These are phyloP conservation scores for Exobasidium cylindrosporum DNA, from an alignment of 1,284 basidiomycete species.

Conservation along the genomic window DNA sequence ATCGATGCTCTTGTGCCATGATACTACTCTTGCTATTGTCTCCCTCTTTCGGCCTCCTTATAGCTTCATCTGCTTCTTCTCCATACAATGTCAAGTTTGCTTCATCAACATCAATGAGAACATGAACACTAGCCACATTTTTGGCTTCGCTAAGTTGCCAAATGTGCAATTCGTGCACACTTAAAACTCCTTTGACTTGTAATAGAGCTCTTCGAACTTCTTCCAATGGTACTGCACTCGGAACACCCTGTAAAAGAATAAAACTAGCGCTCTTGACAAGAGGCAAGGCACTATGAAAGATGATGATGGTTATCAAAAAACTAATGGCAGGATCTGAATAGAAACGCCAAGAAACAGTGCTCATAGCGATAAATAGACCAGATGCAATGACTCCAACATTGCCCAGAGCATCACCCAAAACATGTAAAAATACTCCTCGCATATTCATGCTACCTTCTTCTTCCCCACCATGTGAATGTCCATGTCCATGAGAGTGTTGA, in stretches of 20 bases:
- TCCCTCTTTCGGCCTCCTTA: neutral
- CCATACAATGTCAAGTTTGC: slow-evolving; percentile 13
- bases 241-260: slow-evolving; percentile 95
- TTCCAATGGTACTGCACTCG: slow-evolving; percentile 81
- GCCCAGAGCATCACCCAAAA: slow-evolving; percentile 87
- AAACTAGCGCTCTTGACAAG: slow-evolving; percentile 90
- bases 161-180: slow-evolving; percentile 83
- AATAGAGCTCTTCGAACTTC: slow-evolving; percentile 77
- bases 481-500: slow-evolving; percentile 48
- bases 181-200: slow-evolving; percentile 78
- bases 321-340: slow-evolving; percentile 94
- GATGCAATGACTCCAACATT: slow-evolving; percentile 96
- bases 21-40: neutral
- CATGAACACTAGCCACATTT: slow-evolving; percentile 92
- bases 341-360: slow-evolving; percentile 58
- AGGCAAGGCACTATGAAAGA: slow-evolving; percentile 91
- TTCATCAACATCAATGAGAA: slow-evolving; percentile 67
- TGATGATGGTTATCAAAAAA: slow-evolving; percentile 91
- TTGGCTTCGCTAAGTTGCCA: slow-evolving; percentile 91
- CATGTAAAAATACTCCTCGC: slow-evolving; percentile 88
- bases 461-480: slow-evolving; percentile 63
- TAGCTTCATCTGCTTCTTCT: slow-evolving; percentile 58
- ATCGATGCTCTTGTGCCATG: slow-evolving; percentile 62
- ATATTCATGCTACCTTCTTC: slow-evolving; percentile 85
- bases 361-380: slow-evolving; percentile 63